Conservation (phyloP, 495 filamentous ascomycete genomes). For the Ramalina intermedia region DNA sequence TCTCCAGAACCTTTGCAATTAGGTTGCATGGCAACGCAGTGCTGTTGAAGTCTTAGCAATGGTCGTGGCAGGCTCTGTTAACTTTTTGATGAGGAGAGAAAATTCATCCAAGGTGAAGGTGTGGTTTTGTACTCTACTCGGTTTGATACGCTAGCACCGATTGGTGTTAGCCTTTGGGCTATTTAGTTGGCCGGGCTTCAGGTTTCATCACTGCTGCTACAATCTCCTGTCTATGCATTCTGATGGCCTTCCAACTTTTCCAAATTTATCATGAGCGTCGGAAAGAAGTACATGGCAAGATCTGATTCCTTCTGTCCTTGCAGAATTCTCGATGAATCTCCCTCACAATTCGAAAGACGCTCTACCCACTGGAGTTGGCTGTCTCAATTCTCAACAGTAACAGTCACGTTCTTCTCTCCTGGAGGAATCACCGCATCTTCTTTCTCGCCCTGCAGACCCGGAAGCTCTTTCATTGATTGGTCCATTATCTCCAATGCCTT, state of each 20-base stretch:
- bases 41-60: constrained; percentile 37
- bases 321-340: not conserved
- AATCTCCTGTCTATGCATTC: too few relatives aligned
- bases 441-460: constrained; percentile 29
- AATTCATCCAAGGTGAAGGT: constrained; percentile 17
- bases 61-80: constrained; percentile 53
- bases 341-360: not conserved
- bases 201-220: too few relatives aligned
- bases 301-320: not conserved
- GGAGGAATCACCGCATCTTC: constrained; percentile 34
- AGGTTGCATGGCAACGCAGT: constrained; percentile 47
- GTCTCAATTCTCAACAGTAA: constrained; percentile 32
- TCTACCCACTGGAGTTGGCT: not conserved
- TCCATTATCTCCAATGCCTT: constrained; percentile 36
- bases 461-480: constrained; percentile 33
- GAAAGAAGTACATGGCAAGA: not conserved
- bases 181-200: too few relatives aligned
- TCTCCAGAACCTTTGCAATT: constrained; percentile 43
- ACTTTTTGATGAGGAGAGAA: constrained; percentile 37
- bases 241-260: too few relatives aligned
- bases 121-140: constrained; percentile 6
- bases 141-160: not conserved
- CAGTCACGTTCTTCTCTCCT: constrained; percentile 36
- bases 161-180: not conserved
- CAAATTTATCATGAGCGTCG: not conserved